phyloP scores from a whole-genome alignment of 768 basidiomycete species.

The Leccinum boreale region DNA sequence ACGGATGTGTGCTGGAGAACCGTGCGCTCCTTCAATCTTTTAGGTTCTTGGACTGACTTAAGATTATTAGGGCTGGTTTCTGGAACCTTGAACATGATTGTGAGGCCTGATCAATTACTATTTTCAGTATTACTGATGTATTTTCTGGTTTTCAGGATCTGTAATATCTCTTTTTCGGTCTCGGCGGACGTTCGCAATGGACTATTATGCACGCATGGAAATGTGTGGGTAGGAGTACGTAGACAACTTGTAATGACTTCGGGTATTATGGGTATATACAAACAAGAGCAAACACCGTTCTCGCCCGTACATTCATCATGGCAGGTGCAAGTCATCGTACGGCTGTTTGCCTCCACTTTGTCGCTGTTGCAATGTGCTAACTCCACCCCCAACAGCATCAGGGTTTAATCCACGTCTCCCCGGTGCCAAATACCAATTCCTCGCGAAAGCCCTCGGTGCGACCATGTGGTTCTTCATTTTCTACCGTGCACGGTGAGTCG shows the following conservation, averaged over 20 bases:
- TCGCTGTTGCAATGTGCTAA: conserved; percentile 2
- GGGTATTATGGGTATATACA: conserved; percentile 3
- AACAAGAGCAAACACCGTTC: conserved; percentile 25
- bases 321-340: conserved; percentile 31
- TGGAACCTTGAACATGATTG: conserved; percentile 83
- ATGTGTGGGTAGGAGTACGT: background rate
- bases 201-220: background rate
- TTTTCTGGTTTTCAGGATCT: conserved; percentile 5
- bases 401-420: conserved; percentile 91
- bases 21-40: conserved; percentile 27
- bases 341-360: conserved; percentile 11
- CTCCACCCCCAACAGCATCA: conserved; percentile 40
- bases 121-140: background rate
- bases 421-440: conserved; percentile 67
- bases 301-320: conserved; percentile 29
- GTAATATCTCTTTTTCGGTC: background rate
- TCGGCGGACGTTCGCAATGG: background rate
- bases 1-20: conserved; percentile 78
- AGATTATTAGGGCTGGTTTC: conserved; percentile 58
- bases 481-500: conserved; percentile 83
- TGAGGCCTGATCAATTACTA: background rate
- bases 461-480: conserved; percentile 99
- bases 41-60: background rate
- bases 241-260: background rate
- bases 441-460: conserved; percentile 84